Base-by-base conservation (phyloP, 768 basidiomycete species). In the Albatrellus ellisii region DNA sequence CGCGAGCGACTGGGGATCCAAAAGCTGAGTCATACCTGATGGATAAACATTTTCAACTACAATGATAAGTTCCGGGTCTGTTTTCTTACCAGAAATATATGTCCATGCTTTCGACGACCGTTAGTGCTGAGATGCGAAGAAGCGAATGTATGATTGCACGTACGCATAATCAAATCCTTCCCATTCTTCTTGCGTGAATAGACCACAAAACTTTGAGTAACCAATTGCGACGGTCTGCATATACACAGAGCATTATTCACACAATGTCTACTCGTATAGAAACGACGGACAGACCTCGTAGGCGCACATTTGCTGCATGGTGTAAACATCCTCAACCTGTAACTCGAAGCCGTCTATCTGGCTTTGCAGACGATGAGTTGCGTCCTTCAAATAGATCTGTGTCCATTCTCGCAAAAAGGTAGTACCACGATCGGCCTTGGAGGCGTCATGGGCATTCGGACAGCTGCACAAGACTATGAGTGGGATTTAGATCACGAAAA, bases 181-280 rank as follows among this genome's bases (percentile, higher is more conserved):
- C 91, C 90, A 97, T 59, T 95, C 91, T 33, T 86, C 77, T 52
- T 81, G 71, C 0, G 87, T 89, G 60, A 97, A 97, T 2, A 95
- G 64, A 42, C 79, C 77, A 49, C 90, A 97, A 62, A 92, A 97
- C 48, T 78, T 80, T 12, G 87, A 90, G 55, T 88, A 92, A 7
- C 88, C 90, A 9, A 94, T 68, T 0, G 88, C 84, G 34, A 94
- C 92, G 14, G 92, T 91, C 83, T 86, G 41, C n/a, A n/a, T n/a
- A n/a, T n/a, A 10, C 26, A 15, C 4, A 32, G 22, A n/a, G 20
- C 4, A 31, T 42, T 4, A 34, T 26, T 20, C 22, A 28, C 22
- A 15, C 4, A 39, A 6, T 26, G 26, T 50, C 26, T 33, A 2
- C 24, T 11, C 6, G 39, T 21, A 4, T 14, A 41, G 15, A 12